Percentiles rank a stretch among this genome's conserved stretches.
phyloP scores from a whole-genome alignment of 2,329 filamentous ascomycete genomes.

The Colletotrichum sp. region DNA sequence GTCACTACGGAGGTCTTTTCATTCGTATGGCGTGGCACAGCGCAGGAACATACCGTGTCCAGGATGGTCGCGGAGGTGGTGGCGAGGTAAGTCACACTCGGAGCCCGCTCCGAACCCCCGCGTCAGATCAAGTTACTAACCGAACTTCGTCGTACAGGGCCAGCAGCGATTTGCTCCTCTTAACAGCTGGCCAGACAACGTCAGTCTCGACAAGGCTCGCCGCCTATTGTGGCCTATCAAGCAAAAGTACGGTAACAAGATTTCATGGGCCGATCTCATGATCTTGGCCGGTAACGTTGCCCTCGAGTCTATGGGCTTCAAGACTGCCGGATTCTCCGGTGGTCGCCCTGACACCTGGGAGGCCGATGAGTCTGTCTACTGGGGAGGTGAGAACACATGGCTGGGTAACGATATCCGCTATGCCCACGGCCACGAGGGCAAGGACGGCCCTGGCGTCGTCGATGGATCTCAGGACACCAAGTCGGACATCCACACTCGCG shows the following conservation, averaged over 20 bases:
- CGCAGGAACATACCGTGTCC: constrained; percentile 78
- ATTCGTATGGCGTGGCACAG: constrained; percentile 84
- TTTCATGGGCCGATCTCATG: constrained; percentile 79
- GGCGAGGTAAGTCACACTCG: constrained; percentile 48
- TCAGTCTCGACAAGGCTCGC: constrained; percentile 79
- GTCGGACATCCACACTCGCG: constrained; percentile 15
- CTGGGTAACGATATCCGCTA: constrained; percentile 75
- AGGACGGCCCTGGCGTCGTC: constrained; percentile 36
- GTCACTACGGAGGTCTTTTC: constrained; percentile 82
- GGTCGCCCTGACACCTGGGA: constrained; percentile 77
- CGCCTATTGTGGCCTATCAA: constrained; percentile 76
- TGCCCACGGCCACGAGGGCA: constrained; percentile 40
- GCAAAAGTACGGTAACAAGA: constrained; percentile 84
- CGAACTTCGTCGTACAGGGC: constrained; percentile 40
- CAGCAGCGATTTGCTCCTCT: constrained; percentile 83
- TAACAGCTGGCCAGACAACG: constrained; percentile 85
- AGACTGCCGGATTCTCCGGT: constrained; percentile 75
- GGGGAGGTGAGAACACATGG: constrained; percentile 78
- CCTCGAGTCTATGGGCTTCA: constrained; percentile 77
- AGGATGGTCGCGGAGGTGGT: constrained; percentile 76
- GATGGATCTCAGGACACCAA: constrained; percentile 32
- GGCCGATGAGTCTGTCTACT: constrained; percentile 78
- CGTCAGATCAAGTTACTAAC: constrained; percentile 58
- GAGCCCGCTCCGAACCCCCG: constrained; percentile 35
- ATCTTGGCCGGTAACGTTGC: constrained; percentile 78